Percentiles rank a stretch among this genome's conserved stretches.
phyloP scores from a whole-genome alignment of 179 eudicot genomes.

The Spinacia oleracea region DNA sequence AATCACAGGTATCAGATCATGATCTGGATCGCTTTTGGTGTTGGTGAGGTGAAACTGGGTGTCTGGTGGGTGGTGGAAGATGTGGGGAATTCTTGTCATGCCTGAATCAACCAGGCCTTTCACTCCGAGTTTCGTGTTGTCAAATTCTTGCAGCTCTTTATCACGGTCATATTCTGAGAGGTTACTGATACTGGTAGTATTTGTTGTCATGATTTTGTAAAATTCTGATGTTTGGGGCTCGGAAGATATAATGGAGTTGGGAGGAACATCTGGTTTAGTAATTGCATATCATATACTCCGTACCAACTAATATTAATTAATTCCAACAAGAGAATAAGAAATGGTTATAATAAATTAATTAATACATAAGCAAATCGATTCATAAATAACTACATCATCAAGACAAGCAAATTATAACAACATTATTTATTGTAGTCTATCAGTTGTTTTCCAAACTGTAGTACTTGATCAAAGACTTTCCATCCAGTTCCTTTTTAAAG shows the following conservation, averaged over 20 bases:
- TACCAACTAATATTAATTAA: too few species aligned
- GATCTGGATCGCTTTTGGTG: not conserved
- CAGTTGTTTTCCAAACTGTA: conserved; percentile 19
- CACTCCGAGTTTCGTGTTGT: conserved; percentile 60
- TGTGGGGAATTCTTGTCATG: conserved; percentile 46
- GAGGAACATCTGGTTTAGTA: not conserved
- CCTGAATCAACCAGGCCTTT: conserved; percentile 71
- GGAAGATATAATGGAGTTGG: not conserved
- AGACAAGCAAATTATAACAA: too few species aligned
- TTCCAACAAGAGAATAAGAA: too few species aligned
- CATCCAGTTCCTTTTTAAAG: conserved; percentile 62
- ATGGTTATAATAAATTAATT: too few species aligned
- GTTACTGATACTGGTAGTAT: not conserved
- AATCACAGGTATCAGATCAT: conserved; percentile 23
- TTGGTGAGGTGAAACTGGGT: conserved; percentile 24
- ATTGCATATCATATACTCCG: too few species aligned
- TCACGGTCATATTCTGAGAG: conserved; percentile 35
- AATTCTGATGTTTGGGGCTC: not conserved
- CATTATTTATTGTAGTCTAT: not conserved
- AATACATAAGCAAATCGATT: too few species aligned
- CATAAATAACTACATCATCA: too few species aligned
- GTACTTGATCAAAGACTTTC: conserved; percentile 51
- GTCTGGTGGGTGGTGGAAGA: conserved; percentile 60
- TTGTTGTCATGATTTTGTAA: not conserved
- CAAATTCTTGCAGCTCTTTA: conserved; percentile 51